These are phyloP conservation scores for Diaporthe australafricana DNA, from an alignment of 2,329 filamentous ascomycete genomes.

Conservation along the genomic window DNA sequence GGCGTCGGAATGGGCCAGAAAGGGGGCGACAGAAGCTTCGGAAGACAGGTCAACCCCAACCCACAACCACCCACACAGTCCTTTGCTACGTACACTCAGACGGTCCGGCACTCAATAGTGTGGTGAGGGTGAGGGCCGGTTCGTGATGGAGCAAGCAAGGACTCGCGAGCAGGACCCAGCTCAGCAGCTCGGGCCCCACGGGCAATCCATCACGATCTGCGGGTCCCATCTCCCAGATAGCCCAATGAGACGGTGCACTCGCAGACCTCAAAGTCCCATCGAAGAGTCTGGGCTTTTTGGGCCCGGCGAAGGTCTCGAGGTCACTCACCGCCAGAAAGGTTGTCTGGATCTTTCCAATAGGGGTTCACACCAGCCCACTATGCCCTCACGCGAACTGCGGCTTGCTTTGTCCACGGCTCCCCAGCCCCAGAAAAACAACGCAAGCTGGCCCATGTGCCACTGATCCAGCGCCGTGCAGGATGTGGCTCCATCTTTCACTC, in stretches of 20 bases:
- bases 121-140: not conserved
- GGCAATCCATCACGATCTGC: conserved; percentile 37
- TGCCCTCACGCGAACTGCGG: conserved; percentile 4
- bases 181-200: conserved; percentile 12
- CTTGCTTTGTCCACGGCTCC: not conserved
- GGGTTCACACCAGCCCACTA: conserved; percentile 9
- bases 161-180: conserved; percentile 14
- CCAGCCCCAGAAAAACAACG: conserved; percentile 24
- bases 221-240: conserved; percentile 25
- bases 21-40: conserved; percentile 16
- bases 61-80: conserved; percentile 25
- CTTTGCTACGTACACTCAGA: conserved; percentile 1
- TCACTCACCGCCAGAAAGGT: conserved; percentile 36
- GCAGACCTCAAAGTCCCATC: conserved; percentile 24
- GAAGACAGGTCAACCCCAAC: conserved; percentile 25
- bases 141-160: not conserved
- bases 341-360: conserved; percentile 14
- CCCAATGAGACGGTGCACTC: not conserved
- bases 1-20: conserved; percentile 7
- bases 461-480: conserved; percentile 30
- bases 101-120: conserved; percentile 10
- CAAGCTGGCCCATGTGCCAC: conserved; percentile 24
- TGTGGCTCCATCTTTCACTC: conserved; percentile 2
- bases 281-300: conserved; percentile 30
- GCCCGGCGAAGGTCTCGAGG: conserved; percentile 15